These are phyloP conservation scores for Trichoderma virens DNA, from an alignment of 495 filamentous ascomycete genomes.

Conservation along the genomic window DNA sequence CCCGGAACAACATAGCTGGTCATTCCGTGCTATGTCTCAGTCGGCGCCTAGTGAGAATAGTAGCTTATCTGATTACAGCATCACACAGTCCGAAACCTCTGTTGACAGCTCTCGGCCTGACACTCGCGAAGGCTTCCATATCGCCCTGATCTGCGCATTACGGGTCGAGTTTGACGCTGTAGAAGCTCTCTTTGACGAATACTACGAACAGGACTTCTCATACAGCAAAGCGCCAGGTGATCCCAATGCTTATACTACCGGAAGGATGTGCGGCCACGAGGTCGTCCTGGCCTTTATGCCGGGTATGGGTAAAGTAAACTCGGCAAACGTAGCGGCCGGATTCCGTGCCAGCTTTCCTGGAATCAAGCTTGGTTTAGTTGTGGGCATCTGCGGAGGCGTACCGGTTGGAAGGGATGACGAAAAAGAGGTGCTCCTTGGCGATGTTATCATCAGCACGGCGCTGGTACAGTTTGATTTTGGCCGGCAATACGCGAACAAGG, in stretches of 20 bases:
- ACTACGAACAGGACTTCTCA: constrained; percentile 19
- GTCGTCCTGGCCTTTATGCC: constrained; percentile 27
- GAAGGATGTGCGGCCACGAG: constrained; percentile 27
- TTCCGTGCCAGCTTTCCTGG: constrained; percentile 24
- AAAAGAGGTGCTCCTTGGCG: constrained; percentile 28
- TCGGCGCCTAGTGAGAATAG: not conserved
- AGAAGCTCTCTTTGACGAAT: constrained; percentile 17
- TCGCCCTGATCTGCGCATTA: constrained; percentile 33
- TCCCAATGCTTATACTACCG: constrained; percentile 28
- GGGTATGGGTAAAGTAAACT: constrained; percentile 25
- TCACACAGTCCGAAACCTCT: not conserved
- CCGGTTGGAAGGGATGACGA: constrained; percentile 17
- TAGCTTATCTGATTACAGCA: not conserved
- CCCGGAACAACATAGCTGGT: not conserved
- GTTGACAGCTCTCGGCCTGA: not conserved
- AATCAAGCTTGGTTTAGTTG: constrained; percentile 20
- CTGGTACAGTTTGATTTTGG: constrained; percentile 23
- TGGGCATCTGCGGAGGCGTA: constrained; percentile 27
- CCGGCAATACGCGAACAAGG: not conserved
- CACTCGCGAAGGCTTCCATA: constrained; percentile 17
- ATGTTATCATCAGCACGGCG: constrained; percentile 34
- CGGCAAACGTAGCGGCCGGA: constrained; percentile 22
- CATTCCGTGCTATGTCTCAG: not conserved
- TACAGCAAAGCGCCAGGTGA: constrained; percentile 20
- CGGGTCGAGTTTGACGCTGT: constrained; percentile 27